Evolutionary conservation across 2,329 filamentous ascomycete genomes (phyloP), one percentile per base, ranked within the genome.

Genomic region (Aspergillus sclerotialis): DNA sequence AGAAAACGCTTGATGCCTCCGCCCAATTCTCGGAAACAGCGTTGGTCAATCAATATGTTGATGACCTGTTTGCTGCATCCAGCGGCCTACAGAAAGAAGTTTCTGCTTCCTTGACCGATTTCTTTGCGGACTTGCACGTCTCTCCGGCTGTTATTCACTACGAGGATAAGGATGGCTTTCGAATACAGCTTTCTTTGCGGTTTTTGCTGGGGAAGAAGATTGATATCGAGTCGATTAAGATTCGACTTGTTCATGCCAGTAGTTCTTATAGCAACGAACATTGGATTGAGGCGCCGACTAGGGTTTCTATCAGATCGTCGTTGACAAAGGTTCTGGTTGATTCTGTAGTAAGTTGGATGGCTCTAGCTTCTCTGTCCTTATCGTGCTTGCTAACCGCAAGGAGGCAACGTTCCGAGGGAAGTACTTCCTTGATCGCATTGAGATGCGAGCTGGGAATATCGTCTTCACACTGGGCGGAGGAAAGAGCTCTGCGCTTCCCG

Each of bases 161-260:
- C 32, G 70, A 80, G 1, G 71, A 78, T 13, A 76, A 73, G 43
- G 90, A 96, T 56, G 80, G 84, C 10, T 90, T 93, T 45, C 74
- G 77, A 7, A 55, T 94, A 12, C 68, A 72, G 2, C 55, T 98
- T 2, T 73, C 71, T 13, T 64, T 94, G 28, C 68, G 75, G 32
- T 88, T 87, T 56, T 60, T 94, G 2, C 64, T 95, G 2, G 75
- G 79, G 1, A 84, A 88, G 29, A 69, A 77, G 1, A 66, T 94
- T 7, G 70, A 73, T 7, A 61, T 92, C 2, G 76, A 87, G 28
- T 69, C 72, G 11, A 72, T 80, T 7, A 79, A 69, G 32, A 63
- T 92, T 13, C 76, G 76, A 17, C 67, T 93, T 7, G 68, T 76
- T 4, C 73, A 73, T 46, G 62, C 70, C 0, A 40, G 38, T 33